Evolutionary conservation across 441 rosid species (phyloP).

Genomic region (Erodium trifolium): DNA sequence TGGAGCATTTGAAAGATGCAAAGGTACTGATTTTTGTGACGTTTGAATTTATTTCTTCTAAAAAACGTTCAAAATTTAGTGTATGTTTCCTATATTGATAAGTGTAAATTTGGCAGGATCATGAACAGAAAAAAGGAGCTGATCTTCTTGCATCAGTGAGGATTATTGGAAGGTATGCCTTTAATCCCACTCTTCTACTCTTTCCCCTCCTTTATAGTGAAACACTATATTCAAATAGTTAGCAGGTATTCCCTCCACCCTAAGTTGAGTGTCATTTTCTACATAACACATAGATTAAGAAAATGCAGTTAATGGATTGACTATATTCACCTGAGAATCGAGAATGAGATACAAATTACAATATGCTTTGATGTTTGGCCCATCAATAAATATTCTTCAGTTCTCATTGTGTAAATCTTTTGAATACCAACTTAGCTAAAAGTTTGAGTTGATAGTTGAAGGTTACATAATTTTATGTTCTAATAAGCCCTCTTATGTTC

Average conservation of each 20-base stretch:
- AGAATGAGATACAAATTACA: not conserved
- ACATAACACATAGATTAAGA: no score
- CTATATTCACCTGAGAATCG: not conserved
- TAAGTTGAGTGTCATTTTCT: no score
- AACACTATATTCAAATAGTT: not conserved
- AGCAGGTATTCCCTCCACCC: no score
- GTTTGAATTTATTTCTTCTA: not conserved
- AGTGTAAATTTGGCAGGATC: slow-evolving; percentile 49
- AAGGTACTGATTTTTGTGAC: slow-evolving; percentile 38
- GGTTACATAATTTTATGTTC: not conserved
- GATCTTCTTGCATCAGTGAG: slow-evolving; percentile 95
- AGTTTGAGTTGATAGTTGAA: not conserved
- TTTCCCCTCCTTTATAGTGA: not conserved
- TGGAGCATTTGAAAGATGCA: slow-evolving; percentile 78
- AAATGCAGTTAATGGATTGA: not conserved
- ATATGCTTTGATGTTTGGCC: not conserved
- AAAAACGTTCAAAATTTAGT: not conserved
- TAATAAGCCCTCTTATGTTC: not conserved
- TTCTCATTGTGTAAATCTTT: not conserved
- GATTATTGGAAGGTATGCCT: slow-evolving; percentile 66
- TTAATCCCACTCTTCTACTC: not conserved
- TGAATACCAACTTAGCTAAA: not conserved
- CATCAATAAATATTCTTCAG: not conserved
- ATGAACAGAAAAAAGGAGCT: slow-evolving; percentile 67
- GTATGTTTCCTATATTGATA: slow-evolving; percentile 10